These are phyloP conservation scores for Nigrospora osmanthi DNA, from an alignment of 2,329 filamentous ascomycete species.

Conservation along the genomic window DNA sequence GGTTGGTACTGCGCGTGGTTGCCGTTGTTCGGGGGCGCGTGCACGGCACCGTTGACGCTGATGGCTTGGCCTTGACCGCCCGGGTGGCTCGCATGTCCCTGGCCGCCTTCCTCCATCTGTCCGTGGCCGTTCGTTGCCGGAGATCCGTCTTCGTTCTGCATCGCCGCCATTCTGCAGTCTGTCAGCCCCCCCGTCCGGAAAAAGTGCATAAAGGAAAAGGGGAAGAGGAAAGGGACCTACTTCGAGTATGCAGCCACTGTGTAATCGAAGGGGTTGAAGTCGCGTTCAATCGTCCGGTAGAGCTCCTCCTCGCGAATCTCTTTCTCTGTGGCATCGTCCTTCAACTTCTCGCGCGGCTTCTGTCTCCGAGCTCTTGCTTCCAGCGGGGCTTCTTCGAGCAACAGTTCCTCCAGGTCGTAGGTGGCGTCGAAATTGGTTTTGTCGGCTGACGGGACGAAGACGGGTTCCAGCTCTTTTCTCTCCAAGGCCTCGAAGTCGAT, in stretches of 20 bases:
- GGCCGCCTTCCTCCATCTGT: constrained; percentile 4
- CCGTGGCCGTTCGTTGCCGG: constrained; percentile 1
- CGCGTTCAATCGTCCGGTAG: constrained; percentile 86
- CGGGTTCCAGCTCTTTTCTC: constrained; percentile 78
- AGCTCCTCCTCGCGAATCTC: constrained; percentile 93
- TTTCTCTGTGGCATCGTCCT: constrained; percentile 89
- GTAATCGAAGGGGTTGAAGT: constrained; percentile 95
- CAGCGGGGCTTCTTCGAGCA: constrained; percentile 89
- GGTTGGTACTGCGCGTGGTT: constrained; percentile 1
- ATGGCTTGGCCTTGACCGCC: constrained; percentile 12
- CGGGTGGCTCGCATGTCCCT: neutral
- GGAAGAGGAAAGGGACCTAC: constrained; percentile 32
- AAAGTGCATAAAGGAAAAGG: neutral
- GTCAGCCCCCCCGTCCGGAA: constrained; percentile 5
- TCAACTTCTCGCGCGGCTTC: constrained; percentile 84
- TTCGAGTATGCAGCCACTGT: constrained; percentile 72
- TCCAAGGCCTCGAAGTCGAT: constrained; percentile 83
- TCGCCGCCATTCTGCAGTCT: constrained; percentile 25
- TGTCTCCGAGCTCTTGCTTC: constrained; percentile 89
- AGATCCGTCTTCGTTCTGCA: constrained; percentile 15
- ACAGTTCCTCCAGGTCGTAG: constrained; percentile 88
- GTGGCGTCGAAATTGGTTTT: constrained; percentile 99
- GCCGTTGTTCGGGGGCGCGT: constrained; percentile 2
- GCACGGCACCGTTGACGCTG: constrained; percentile 4
- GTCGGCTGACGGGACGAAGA: constrained; percentile 89